Base-by-base conservation (phyloP, 2,329 filamentous ascomycete species). In the Xylariaceae sp. region DNA sequence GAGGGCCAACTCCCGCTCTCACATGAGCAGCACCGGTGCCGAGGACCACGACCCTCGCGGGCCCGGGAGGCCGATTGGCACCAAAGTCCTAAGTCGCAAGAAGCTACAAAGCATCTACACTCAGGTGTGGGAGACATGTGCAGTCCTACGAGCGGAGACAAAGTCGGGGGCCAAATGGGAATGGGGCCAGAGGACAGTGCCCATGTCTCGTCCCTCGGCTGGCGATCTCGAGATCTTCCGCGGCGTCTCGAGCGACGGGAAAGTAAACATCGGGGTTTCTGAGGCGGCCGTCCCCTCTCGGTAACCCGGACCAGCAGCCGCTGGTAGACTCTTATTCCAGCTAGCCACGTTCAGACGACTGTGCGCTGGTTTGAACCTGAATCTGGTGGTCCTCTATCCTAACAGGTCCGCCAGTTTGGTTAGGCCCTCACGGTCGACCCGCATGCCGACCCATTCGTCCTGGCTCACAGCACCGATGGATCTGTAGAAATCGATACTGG, bases 401-500 rank as follows among this genome's bases (percentile, higher is more conserved):
- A 62, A 40, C 45, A 71, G 44, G 12, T 51, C 54, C 8, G 75
- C 80, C 49, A 89, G 55, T 60, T 72, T 78, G 18, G 55, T 61
- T 58, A 90, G 52, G 1, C 61, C 72, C 12, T 82, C 73, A 3
- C 78, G 74, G 38, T 88, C 82, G 1, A 88, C 77, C 21, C 84
- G 71, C 75, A 90, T 78, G 2, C 75, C 75, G 12, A 85, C 72
- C 84, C 83, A 90, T 38, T 83, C 80, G 40, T 67, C 64, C 79
- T 80, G 77, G 44, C 66, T 63, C 46, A 61, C 67, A 1, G 83
- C 84, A 1, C 85, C 84, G 33, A 80, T 72, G 38, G 66, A 70
- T 58, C 80, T 68, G 56, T 96, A 96, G 53, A 96, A 95, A 48
- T 79, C 69, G 63, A 96, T 83, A 56, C 83, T 89, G 6, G 86